These are phyloP conservation scores for Starmerella roubikii DNA, from an alignment of 805 yeast genomes.

Conservation along the genomic window DNA sequence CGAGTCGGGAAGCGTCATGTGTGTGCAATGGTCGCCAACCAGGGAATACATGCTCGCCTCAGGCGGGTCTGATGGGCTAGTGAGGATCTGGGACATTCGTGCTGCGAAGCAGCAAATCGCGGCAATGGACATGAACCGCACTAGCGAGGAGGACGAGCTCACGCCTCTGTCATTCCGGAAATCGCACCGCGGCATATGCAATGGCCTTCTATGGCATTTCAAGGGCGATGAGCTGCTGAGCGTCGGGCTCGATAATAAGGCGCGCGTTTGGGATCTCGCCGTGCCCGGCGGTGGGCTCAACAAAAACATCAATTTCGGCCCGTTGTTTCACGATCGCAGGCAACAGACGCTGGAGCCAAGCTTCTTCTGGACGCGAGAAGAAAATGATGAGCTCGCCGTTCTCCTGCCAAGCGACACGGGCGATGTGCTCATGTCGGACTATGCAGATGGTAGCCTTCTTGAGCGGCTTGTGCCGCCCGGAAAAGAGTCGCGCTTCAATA, in stretches of 20 bases:
- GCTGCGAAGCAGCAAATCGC: slow-evolving; percentile 50
- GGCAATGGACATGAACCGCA: slow-evolving; percentile 44
- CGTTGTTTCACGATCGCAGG: slow-evolving; percentile 52
- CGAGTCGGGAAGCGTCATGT: slow-evolving; percentile 36
- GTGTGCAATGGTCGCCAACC: slow-evolving; percentile 65
- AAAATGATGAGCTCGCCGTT: slow-evolving; percentile 25
- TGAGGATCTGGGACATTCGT: slow-evolving; percentile 76
- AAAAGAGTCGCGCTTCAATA: slow-evolving; percentile 26
- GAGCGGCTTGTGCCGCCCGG: slow-evolving; percentile 34
- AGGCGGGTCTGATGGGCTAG: slow-evolving; percentile 72
- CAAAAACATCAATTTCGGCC: slow-evolving; percentile 62
- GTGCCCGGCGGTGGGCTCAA: slow-evolving; percentile 36
- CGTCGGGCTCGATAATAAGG: slow-evolving; percentile 67
- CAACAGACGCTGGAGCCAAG: slow-evolving; percentile 44
- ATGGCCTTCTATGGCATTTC: slow-evolving; percentile 65
- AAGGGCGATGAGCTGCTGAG: slow-evolving; percentile 49
- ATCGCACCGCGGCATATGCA: slow-evolving; percentile 69
- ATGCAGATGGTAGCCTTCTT: slow-evolving; percentile 49
- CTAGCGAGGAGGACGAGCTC: slow-evolving; percentile 24
- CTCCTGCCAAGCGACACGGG: slow-evolving; percentile 68
- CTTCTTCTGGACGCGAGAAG: slow-evolving; percentile 19
- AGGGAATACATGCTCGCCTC: slow-evolving; percentile 50
- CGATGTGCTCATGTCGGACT: slow-evolving; percentile 46
- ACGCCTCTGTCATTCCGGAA: slow-evolving; percentile 28
- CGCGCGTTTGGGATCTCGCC: slow-evolving; percentile 62